Evolutionary conservation across 371 early-diverging fungal genomes (phyloP).

Genomic region (Funneliformis caledonium): DNA sequence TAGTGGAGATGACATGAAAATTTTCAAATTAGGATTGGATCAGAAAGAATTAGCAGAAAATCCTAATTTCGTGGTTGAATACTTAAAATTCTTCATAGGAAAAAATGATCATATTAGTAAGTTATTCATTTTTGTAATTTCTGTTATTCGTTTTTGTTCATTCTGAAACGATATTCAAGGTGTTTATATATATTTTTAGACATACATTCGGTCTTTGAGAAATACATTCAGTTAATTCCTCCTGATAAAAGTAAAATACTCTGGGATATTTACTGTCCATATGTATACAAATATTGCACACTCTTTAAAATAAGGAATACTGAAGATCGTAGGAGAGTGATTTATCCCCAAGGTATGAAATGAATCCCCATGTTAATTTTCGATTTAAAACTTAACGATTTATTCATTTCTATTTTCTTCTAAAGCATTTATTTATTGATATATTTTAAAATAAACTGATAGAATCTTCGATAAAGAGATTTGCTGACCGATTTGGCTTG

Average conservation of each 20-base stretch:
- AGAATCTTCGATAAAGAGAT: slow-evolving; percentile 54
- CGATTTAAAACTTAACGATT: too few relatives aligned
- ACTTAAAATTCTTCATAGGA: slow-evolving; percentile 85
- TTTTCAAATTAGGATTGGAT: slow-evolving; percentile 85
- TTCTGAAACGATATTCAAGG: background rate
- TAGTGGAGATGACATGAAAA: slow-evolving; percentile 48
- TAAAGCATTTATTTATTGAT: background rate
- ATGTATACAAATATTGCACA: slow-evolving; percentile 90
- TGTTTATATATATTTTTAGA: slow-evolving; percentile 42
- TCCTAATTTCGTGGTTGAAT: slow-evolving; percentile 75
- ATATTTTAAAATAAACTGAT: background rate
- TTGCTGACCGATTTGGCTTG: slow-evolving; percentile 70
- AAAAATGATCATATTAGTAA: slow-evolving; percentile 91
- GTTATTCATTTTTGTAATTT: slow-evolving; percentile 30
- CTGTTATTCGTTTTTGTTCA: background rate
- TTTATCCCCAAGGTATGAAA: slow-evolving; percentile 61
- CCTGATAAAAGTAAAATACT: slow-evolving; percentile 71
- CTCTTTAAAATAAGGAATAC: slow-evolving; percentile 72
- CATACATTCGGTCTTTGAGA: slow-evolving; percentile 90
- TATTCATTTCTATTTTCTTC: background rate
- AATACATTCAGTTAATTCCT: slow-evolving; percentile 75
- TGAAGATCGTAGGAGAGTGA: slow-evolving; percentile 76
- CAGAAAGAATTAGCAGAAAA: slow-evolving; percentile 73
- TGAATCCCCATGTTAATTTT: background rate
- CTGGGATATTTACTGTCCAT: slow-evolving; percentile 83